Evolutionary conservation across 768 basidiomycete species (phyloP).

Genomic region (Rhodotorula paludigena): DNA sequence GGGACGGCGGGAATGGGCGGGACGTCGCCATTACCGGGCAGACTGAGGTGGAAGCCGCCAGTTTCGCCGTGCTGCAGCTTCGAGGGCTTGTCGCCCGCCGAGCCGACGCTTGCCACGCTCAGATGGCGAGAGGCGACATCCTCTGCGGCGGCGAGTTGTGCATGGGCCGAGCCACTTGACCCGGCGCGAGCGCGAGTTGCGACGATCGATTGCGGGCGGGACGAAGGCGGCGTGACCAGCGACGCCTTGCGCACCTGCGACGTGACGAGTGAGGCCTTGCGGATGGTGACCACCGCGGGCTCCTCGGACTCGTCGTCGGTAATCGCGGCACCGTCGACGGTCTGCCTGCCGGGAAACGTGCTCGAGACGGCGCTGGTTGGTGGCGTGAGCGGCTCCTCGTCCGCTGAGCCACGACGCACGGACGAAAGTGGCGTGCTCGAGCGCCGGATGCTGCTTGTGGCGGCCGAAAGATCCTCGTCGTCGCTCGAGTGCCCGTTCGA

Average conservation of each 20-base stretch:
- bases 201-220: slow-evolving; percentile 30
- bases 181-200: background rate
- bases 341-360: background rate
- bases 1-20: slow-evolving; percentile 1
- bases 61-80: background rate
- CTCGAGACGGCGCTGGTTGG: slow-evolving; percentile 20
- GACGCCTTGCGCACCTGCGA: slow-evolving; percentile 22
- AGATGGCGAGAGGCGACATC: too few relatives aligned
- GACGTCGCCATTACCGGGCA: background rate
- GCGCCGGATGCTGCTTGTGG: too few relatives aligned
- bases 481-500: background rate
- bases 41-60: background rate
- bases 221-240: slow-evolving; percentile 43
- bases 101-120: background rate
- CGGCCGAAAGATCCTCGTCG: background rate
- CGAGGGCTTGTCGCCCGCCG: background rate
- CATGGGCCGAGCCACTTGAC: background rate
- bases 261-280: slow-evolving; percentile 13
- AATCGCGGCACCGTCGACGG: background rate
- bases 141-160: too few relatives aligned
- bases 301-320: slow-evolving; percentile 1
- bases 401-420: slow-evolving; percentile 38
- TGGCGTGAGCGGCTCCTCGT: slow-evolving; percentile 4
- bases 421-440: background rate
- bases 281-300: slow-evolving; percentile 10